Evolutionary conservation across 208 protist genomes (phyloP).

Genomic region (Leishmania aethiopica): DNA sequence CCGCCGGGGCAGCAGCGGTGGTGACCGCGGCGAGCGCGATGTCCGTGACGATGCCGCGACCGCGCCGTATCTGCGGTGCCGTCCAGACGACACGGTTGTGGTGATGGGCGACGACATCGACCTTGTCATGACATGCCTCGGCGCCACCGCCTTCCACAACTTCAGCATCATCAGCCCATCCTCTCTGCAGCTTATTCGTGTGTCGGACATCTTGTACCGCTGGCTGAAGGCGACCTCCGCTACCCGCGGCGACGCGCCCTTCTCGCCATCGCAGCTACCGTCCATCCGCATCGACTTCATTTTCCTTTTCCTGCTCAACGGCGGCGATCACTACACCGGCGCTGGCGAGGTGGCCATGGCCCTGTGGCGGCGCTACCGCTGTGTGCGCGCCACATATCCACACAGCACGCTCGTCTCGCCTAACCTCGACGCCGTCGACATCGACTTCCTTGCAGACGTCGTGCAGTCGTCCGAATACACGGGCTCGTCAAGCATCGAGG

Average conservation of each 20-base stretch:
- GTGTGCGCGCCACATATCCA: constrained; percentile 57
- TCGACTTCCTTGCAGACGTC: constrained; percentile 72
- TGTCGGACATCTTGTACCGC: constrained; percentile 76
- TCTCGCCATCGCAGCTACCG: constrained; percentile 48
- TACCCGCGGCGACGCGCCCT: constrained; percentile 39
- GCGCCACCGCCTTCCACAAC: constrained; percentile 82
- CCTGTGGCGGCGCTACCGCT: constrained; percentile 80
- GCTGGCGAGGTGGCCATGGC: constrained; percentile 77
- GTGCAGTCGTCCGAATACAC: constrained; percentile 68
- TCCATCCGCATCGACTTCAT: constrained; percentile 86
- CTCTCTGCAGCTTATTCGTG: constrained; percentile 79
- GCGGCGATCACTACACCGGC: constrained; percentile 85
- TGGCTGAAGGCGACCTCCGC: constrained; percentile 64
- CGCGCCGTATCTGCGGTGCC: constrained; percentile 26
- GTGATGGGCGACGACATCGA: constrained; percentile 90
- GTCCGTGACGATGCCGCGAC: not conserved
- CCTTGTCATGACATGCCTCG: constrained; percentile 82
- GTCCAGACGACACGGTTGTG: constrained; percentile 70
- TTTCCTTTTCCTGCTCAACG: constrained; percentile 88
- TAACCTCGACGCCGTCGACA: constrained; percentile 52
- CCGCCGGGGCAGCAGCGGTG: not conserved
- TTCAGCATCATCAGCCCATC: constrained; percentile 78
- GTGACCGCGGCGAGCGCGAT: not conserved
- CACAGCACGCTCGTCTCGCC: constrained; percentile 55
- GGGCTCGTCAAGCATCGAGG: constrained; percentile 33